Evolutionary conservation across 805 yeast genomes (phyloP).

Genomic region (Geotrichum ghanense): DNA sequence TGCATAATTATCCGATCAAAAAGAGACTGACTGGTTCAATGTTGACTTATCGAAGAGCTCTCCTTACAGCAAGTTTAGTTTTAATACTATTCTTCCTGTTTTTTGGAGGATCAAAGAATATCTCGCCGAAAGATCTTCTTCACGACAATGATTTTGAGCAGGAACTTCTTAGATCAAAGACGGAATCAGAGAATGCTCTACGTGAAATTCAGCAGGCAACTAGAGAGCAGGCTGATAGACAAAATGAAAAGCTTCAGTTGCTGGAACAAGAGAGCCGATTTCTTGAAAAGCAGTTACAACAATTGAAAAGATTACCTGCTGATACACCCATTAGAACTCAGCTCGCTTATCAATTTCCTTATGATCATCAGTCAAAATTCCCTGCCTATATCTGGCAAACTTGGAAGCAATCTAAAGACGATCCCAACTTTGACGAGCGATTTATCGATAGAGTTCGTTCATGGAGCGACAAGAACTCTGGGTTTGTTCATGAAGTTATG

Average conservation of each 20-base stretch:
- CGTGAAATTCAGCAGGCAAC: conserved; percentile 57
- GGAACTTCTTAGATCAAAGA: conserved; percentile 19
- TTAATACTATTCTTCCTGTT: conserved; percentile 20
- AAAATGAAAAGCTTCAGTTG: conserved; percentile 47
- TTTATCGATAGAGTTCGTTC: conserved; percentile 41
- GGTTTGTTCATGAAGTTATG: conserved; percentile 59
- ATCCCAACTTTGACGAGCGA: conserved; percentile 42
- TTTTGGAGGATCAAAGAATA: conserved; percentile 20
- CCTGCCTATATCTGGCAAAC: conserved; percentile 90
- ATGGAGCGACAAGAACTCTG: conserved; percentile 57
- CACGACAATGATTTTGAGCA: conserved; percentile 21
- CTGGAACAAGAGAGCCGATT: conserved; percentile 51
- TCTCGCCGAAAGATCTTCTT: conserved; percentile 18
- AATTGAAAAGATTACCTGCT: conserved; percentile 51
- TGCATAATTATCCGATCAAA: too few species aligned
- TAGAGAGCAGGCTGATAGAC: conserved; percentile 44
- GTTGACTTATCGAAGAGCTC: conserved; percentile 27
- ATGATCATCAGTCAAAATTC: conserved; percentile 45
- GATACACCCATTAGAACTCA: conserved; percentile 54
- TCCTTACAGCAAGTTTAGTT: conserved; percentile 19
- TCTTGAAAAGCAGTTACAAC: conserved; percentile 55
- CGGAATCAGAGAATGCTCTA: conserved; percentile 26
- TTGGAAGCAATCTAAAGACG: conserved; percentile 67
- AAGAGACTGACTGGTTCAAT: conserved; percentile 14
- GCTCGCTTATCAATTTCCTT: conserved; percentile 63